A percentile compares a stretch with the other conserved stretches of the same genome.
These are phyloP conservation scores for Galeopsis tetrahit DNA, from an alignment of 257 asterid genomes.

Conservation along the genomic window DNA sequence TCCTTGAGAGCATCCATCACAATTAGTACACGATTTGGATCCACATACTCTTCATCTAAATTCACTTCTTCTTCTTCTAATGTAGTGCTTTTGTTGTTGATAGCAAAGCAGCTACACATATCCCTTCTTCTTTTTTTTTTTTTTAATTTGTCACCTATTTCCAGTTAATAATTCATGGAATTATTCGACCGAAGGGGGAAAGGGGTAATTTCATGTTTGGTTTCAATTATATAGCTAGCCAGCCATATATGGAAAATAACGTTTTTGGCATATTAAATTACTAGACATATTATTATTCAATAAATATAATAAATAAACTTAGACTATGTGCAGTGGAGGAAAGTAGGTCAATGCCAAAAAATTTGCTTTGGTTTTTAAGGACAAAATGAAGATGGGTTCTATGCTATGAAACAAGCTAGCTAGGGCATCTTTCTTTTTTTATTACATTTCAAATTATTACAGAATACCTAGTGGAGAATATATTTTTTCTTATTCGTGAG, in stretches of 20 bases:
- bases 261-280: neutral
- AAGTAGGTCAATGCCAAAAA: slow-evolving; percentile 27
- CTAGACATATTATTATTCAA: neutral
- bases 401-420: neutral
- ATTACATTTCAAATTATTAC: no score
- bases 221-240: slow-evolving; percentile 24
- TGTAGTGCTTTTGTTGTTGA: slow-evolving; percentile 17
- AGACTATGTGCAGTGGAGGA: slow-evolving; percentile 26
- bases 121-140: neutral
- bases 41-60: slow-evolving; percentile 26
- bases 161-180: neutral
- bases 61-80: slow-evolving; percentile 23
- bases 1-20: slow-evolving; percentile 67
- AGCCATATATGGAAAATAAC: neutral
- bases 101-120: slow-evolving; percentile 30
- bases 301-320: neutral
- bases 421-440: neutral
- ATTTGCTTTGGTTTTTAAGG: slow-evolving; percentile 35
- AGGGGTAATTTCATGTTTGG: slow-evolving; percentile 18
- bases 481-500: no score
- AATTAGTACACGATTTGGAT: slow-evolving; percentile 52
- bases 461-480: no score
- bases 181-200: neutral
- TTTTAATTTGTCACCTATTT: neutral
- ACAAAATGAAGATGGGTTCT: slow-evolving; percentile 5